Evolutionary conservation across 257 asterid genomes (phyloP), one percentile per base, ranked within the genome.

Genomic region (Solanum appendiculatum): DNA sequence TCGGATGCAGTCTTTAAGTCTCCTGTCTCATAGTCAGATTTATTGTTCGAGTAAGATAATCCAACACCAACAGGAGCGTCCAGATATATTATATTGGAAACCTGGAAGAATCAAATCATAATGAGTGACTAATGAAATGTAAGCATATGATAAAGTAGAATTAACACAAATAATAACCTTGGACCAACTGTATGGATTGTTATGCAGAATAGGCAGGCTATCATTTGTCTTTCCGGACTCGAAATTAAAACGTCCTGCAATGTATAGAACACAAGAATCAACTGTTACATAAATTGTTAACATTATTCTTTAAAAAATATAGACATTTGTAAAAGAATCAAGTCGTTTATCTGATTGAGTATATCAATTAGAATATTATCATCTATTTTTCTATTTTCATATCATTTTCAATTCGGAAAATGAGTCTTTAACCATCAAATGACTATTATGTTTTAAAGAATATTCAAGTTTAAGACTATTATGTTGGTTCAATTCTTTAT

Each of bases 41-140:
- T 31, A 83, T 95, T 91, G 36, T 78, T 89, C 0, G 99, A 97
- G 93, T 92, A 97, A 66, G 99, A 97, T 0, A 90, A 89, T 87
- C 99, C 99, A 90, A 94, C 98, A 66, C 99, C 99, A 85, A 98
- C 92, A 18, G 99, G 99, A 87, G 98, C 94, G 85, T 97, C 99
- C 88, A 97, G 86, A 92, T 97, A 97, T 86, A 97, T 36, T 56
- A 95, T 73, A 88, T 83, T 97, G 12, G 98, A 95, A 56, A 94
- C 98, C 98, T 97, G 92, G 80, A 87, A 84, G 8, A 46, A 20
- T 40, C 81, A 84, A 88, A 31, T 56, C 13, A 29, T 20, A 14
- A 69, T 51, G 78, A 39, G 58, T 63, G 20, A 6, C 46, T 68
- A 39, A 13, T 68, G 36, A 87, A 70, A 7, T 37, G 69, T 63